Evolutionary conservation across 305 asterid genomes (phyloP).

Genomic region (Nicotiana rustica): DNA sequence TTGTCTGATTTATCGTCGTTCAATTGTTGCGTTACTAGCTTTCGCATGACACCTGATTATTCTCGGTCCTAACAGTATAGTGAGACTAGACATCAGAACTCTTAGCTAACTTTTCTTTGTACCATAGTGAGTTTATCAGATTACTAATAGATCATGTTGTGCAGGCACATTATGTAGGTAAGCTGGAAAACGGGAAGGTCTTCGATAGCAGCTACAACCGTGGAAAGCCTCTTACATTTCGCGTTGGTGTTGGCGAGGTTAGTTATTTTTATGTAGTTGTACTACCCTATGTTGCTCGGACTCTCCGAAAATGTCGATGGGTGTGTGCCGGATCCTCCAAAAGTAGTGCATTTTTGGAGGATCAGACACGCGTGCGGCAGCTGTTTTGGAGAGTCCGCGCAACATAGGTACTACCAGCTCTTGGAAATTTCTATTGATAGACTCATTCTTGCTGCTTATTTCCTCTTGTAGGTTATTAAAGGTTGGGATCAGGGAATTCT

Average conservation of each 20-base stretch:
- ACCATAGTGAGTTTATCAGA: not conserved
- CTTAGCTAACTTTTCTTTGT: not conserved
- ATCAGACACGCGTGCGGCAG: no score
- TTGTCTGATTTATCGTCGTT: no score
- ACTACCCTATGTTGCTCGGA: not conserved
- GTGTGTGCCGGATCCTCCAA: no score
- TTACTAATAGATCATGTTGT: not conserved
- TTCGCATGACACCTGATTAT: no score
- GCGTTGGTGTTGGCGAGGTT: conserved; percentile 92
- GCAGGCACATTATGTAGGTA: conserved; percentile 92
- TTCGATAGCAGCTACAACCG: conserved; percentile 92
- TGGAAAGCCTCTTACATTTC: conserved; percentile 89
- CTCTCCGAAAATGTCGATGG: no score
- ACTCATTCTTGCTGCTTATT: not conserved
- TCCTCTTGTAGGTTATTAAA: conserved; percentile 69
- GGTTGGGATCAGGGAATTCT: conserved; percentile 96
- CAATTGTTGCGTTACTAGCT: no score
- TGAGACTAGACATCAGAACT: not conserved
- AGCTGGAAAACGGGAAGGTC: conserved; percentile 74
- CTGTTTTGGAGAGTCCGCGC: no score
- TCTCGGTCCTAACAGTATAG: not conserved
- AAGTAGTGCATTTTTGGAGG: no score
- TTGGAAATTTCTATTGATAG: not conserved
- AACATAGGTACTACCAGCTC: no score
- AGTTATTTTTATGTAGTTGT: not conserved